These are phyloP conservation scores for Rubroshorea leprosula DNA, from an alignment of 345 rosid species.

Conservation along the genomic window DNA sequence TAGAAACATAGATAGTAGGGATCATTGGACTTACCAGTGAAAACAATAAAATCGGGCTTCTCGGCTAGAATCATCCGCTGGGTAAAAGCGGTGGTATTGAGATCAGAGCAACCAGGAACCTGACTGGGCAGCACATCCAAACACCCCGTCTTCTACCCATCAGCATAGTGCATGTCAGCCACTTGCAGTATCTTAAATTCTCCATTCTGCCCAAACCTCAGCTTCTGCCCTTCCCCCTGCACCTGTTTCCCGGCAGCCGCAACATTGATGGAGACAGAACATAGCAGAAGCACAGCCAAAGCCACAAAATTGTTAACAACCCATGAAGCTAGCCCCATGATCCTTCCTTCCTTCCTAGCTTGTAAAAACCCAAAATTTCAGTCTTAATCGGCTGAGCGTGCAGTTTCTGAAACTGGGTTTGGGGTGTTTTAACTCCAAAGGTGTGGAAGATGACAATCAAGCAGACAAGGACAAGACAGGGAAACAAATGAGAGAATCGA, in stretches of 20 bases:
- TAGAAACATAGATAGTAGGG: too few relatives aligned
- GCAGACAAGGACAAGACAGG: too few relatives aligned
- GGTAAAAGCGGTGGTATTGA: slow-evolving; percentile 78
- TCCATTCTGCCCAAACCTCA: slow-evolving; percentile 50
- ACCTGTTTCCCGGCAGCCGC: slow-evolving; percentile 12
- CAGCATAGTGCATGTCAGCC: slow-evolving; percentile 88
- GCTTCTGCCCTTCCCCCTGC: slow-evolving; percentile 20
- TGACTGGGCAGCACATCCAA: slow-evolving; percentile 46
- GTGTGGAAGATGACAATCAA: too few relatives aligned
- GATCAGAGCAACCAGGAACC: slow-evolving; percentile 58
- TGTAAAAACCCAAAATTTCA: not conserved
- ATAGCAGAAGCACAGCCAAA: slow-evolving; percentile 15
- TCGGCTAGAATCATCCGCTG: slow-evolving; percentile 71
- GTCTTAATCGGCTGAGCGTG: not conserved
- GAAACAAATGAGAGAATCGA: too few relatives aligned
- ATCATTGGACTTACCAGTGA: slow-evolving; percentile 49
- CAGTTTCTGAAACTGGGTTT: not conserved
- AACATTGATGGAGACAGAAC: slow-evolving; percentile 12
- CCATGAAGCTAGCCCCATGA: slow-evolving; percentile 6
- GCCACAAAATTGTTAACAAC: slow-evolving; percentile 6
- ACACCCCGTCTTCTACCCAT: slow-evolving; percentile 57
- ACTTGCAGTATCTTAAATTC: slow-evolving; percentile 83
- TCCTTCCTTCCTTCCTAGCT: not conserved
- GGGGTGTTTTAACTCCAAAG: not conserved
- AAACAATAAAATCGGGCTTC: slow-evolving; percentile 76